Evolutionary conservation across 2,329 filamentous ascomycete genomes (phyloP), one percentile per base, ranked within the genome.

Genomic region (Acrodontium crateriforme): DNA sequence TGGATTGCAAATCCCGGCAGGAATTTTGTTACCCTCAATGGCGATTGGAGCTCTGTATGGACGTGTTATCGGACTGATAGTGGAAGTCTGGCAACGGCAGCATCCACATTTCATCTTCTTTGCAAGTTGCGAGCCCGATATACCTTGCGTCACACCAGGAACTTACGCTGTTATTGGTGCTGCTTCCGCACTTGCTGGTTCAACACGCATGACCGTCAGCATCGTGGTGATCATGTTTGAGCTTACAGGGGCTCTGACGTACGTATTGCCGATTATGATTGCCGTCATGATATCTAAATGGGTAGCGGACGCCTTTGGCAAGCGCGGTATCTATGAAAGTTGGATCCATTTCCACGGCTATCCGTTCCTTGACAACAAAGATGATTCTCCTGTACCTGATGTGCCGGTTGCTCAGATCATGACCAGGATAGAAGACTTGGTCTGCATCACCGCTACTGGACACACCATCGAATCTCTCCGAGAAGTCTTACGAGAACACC

Each of bases 141-240:
- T 80, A 21, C 73, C 77, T 6, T 98, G 89, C 56, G 74, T 98
- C 27, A 94, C 81, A 0, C 87, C 89, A 1, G 89, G 87, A 9
- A 91, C 87, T 2, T 98, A 98, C 50, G 89, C 89, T 37, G 92
- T 98, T 45, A 79, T 98, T 36, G 89, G 89, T 18, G 89, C 89
- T 1, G 87, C 89, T 1, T 85, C 89, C 3, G 83, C 87, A n/a
- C 71, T 98, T 2, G 82, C 81, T 5, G 89, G 89, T 25, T 83
- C 91, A 18, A 95, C 87, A 11, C 74, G 87, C 41, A 91, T 98
- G 75, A 98, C 89, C 0, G 84, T 94, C 8, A 94, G 85, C 9
- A 94, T 98, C 41, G 87, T 98, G 4, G 89, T 95, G 46, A 98
- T 98, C 59, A 94, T 94, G 79, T 98, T 98, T 49, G 89, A 98